These are phyloP conservation scores for Picocystis salinarum DNA, from an alignment of 139 green algal species.

Conservation along the genomic window DNA sequence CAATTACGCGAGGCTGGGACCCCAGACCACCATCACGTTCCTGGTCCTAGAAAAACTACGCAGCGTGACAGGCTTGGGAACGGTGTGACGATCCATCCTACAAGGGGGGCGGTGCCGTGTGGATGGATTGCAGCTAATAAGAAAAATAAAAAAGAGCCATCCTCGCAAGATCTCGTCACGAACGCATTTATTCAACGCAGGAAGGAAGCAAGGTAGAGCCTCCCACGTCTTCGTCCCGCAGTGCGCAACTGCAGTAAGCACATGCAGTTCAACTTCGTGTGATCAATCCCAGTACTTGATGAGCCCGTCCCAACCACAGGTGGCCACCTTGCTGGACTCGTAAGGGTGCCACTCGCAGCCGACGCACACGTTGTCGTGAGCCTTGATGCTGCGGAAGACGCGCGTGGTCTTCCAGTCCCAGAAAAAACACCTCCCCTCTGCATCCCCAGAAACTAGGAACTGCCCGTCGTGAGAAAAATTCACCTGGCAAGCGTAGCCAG, in stretches of 20 bases:
- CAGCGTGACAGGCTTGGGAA: conserved; percentile 5
- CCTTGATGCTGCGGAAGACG: conserved; percentile 22
- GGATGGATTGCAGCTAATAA: no score
- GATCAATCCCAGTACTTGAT: conserved; percentile 80
- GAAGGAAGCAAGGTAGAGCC: no score
- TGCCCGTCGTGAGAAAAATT: conserved; percentile 54
- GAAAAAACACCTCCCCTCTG: conserved; percentile 72
- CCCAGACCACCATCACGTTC: conserved; percentile 52
- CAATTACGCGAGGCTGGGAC: conserved; percentile 38
- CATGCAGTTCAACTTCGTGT: no score
- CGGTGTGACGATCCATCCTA: no score
- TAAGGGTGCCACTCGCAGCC: conserved; percentile 81
- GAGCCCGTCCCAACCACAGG: conserved; percentile 81
- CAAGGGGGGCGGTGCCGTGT: no score
- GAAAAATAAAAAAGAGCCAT: no score
- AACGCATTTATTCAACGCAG: no score
- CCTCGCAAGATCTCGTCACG: no score
- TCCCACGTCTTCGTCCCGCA: no score
- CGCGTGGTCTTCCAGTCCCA: conserved; percentile 92
- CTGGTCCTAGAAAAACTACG: conserved; percentile 33
- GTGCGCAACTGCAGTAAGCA: no score
- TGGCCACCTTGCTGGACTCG: conserved; percentile 77
- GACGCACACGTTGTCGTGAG: conserved; percentile 83
- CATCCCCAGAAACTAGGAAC: conserved; percentile 73
- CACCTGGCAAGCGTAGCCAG: conserved; percentile 74